Percentiles rank a stretch among this genome's conserved stretches.
These are phyloP conservation scores for Desmodesmus armatus DNA, from an alignment of 139 green algal genomes.

Conservation along the genomic window DNA sequence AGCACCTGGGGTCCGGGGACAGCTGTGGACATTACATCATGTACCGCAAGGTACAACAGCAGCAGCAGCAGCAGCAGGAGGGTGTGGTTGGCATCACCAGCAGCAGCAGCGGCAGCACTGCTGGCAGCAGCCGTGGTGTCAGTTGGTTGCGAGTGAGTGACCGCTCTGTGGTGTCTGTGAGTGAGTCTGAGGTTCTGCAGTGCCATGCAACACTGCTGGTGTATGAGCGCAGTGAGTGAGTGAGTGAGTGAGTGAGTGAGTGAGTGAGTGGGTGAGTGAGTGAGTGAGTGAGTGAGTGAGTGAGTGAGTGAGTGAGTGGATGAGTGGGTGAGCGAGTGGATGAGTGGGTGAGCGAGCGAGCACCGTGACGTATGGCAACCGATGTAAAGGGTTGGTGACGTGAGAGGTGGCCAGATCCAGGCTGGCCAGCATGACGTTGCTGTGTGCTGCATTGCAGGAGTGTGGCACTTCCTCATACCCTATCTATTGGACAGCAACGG, in stretches of 20 bases:
- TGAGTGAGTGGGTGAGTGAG: too few species aligned
- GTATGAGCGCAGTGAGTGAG: slow-evolving; percentile 11
- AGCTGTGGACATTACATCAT: slow-evolving; percentile 32
- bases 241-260: not conserved
- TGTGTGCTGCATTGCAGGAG: too few species aligned
- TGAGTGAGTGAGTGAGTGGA: too few species aligned
- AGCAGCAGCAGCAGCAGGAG: not conserved
- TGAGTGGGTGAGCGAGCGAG: too few species aligned
- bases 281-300: not conserved
- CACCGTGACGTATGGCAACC: too few species aligned
- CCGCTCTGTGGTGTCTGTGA: not conserved
- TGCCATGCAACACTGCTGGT: slow-evolving; percentile 42
- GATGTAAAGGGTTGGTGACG: too few species aligned
- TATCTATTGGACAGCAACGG: too few species aligned
- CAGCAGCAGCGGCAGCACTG: not conserved
- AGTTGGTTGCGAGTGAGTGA: slow-evolving; percentile 25
- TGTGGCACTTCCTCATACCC: too few species aligned
- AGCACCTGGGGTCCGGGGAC: slow-evolving; percentile 30
- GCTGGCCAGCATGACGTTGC: too few species aligned
- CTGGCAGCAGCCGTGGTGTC: too few species aligned
- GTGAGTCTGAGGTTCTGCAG: slow-evolving; percentile 21
- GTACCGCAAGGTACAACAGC: slow-evolving; percentile 19
- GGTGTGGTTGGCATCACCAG: not conserved
- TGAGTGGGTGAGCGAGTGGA: too few species aligned
- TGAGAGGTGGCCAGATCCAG: too few species aligned